Evolutionary conservation across 108 stramenopile species (phyloP).

Genomic region (Cyclotella baltica): DNA sequence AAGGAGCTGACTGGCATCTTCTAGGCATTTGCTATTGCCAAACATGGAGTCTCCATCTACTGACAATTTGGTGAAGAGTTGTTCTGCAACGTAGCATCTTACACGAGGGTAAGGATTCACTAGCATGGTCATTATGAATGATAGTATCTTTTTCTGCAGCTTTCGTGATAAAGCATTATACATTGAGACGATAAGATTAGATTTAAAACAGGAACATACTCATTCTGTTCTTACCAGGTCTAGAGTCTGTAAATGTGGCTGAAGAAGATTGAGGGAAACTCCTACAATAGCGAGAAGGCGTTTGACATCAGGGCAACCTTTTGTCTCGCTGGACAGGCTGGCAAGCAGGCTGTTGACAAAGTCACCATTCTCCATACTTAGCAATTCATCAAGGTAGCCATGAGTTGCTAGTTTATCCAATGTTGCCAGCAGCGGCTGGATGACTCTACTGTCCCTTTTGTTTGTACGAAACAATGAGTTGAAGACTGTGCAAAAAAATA

Average conservation of each 20-base stretch:
- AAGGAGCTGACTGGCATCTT: conserved; percentile 53
- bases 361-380: conserved; percentile 42
- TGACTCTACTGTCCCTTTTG: conserved; percentile 66
- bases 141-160: conserved; percentile 53
- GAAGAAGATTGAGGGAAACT: conserved; percentile 68
- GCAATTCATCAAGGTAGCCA: conserved; percentile 65
- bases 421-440: conserved; percentile 81
- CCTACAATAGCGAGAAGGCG: conserved; percentile 70
- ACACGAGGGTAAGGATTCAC: conserved; percentile 91
- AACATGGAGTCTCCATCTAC: conserved; percentile 57
- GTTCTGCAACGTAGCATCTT: conserved; percentile 84
- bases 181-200: background rate
- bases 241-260: conserved; percentile 44
- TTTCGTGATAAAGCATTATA: conserved; percentile 11
- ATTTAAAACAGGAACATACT: background rate
- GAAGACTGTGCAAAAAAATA: conserved; percentile 26
- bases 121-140: conserved; percentile 74
- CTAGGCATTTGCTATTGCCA: conserved; percentile 22
- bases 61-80: conserved; percentile 83
- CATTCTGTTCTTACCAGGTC: conserved; percentile 29
- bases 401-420: conserved; percentile 76
- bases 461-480: conserved; percentile 57
- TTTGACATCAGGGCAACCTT: conserved; percentile 72
- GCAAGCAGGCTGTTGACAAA: conserved; percentile 60
- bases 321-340: conserved; percentile 60